phyloP scores from a whole-genome alignment of 306 rosid genomes.

The Pyrus communis region DNA sequence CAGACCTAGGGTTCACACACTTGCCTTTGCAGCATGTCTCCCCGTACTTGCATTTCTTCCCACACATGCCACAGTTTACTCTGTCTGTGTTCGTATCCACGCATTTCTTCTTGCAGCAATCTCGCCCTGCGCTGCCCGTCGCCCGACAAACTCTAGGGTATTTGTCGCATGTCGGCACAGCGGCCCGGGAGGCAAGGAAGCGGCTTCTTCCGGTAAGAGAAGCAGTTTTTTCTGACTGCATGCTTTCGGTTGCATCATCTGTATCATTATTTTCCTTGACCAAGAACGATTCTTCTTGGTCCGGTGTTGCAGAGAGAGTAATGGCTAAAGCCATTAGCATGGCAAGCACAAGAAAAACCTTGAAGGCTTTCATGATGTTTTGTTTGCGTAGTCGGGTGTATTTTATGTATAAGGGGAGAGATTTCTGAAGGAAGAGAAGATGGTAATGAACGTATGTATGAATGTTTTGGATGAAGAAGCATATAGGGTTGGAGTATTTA shows the following conservation, averaged over 20 bases:
- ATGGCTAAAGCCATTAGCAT: constrained; percentile 34
- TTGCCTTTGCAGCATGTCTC: constrained; percentile 48
- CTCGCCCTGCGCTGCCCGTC: constrained; percentile 31
- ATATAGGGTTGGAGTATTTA: constrained; percentile 22
- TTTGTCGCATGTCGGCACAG: constrained; percentile 35
- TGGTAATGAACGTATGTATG: neutral
- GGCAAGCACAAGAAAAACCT: constrained; percentile 23
- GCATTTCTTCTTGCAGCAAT: constrained; percentile 50
- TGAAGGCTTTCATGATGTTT: constrained; percentile 31
- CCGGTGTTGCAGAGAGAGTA: constrained; percentile 15
- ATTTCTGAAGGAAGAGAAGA: neutral
- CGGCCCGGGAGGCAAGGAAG: constrained; percentile 18
- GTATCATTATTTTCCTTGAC: neutral
- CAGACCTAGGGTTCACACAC: constrained; percentile 37
- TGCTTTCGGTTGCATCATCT: neutral
- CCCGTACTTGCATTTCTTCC: constrained; percentile 40
- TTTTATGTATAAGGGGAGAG: neutral
- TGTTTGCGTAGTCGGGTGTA: neutral
- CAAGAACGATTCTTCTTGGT: neutral
- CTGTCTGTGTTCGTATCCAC: constrained; percentile 28
- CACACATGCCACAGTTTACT: constrained; percentile 54
- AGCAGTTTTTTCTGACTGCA: neutral
- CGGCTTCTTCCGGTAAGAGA: constrained; percentile 25
- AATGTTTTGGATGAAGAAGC: constrained; percentile 17
- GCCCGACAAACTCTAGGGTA: constrained; percentile 33